Evolutionary conservation across 768 basidiomycete genomes (phyloP).

Genomic region (Sarcodon aspratus): DNA sequence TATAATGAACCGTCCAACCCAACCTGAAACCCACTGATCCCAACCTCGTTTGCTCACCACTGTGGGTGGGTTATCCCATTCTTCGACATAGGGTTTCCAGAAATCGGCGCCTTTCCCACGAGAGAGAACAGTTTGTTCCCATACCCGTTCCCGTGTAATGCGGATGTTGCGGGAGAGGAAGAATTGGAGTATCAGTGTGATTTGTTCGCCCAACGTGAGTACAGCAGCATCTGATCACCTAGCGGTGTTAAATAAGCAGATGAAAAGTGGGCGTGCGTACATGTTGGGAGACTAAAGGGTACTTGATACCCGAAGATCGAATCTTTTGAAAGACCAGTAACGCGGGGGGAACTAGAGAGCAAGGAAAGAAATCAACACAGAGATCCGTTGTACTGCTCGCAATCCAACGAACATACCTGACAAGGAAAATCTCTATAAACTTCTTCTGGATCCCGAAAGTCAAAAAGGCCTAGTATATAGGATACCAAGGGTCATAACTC

Average conservation of each 20-base stretch:
- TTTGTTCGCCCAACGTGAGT: constrained; percentile 62
- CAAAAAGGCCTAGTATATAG: constrained; percentile 38
- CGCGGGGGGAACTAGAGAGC: constrained; percentile 39
- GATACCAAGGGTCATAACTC: background rate
- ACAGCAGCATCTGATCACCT: constrained; percentile 52
- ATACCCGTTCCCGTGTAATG: constrained; percentile 66
- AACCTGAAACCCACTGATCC: constrained; percentile 24
- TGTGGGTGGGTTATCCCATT: constrained; percentile 55
- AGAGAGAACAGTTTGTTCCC: constrained; percentile 74
- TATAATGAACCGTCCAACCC: constrained; percentile 29
- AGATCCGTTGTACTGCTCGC: background rate
- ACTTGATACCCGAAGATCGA: constrained; percentile 53
- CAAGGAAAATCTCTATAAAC: constrained; percentile 52
- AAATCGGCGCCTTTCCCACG: constrained; percentile 75
- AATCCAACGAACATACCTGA: constrained; percentile 31
- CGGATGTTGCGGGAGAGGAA: constrained; percentile 79
- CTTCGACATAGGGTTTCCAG: constrained; percentile 78
- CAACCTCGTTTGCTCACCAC: constrained; percentile 20
- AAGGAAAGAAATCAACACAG: background rate
- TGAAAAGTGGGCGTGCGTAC: constrained; percentile 24
- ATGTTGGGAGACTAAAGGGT: constrained; percentile 62
- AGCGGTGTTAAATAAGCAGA: constrained; percentile 3
- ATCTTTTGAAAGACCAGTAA: constrained; percentile 51
- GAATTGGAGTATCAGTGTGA: constrained; percentile 66
- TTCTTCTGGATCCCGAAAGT: constrained; percentile 65